Percentiles rank a stretch among this genome's conserved stretches.
Evolutionary conservation across 2,329 filamentous ascomycete species (phyloP).

Genomic region (Podosphaera leucotricha): DNA sequence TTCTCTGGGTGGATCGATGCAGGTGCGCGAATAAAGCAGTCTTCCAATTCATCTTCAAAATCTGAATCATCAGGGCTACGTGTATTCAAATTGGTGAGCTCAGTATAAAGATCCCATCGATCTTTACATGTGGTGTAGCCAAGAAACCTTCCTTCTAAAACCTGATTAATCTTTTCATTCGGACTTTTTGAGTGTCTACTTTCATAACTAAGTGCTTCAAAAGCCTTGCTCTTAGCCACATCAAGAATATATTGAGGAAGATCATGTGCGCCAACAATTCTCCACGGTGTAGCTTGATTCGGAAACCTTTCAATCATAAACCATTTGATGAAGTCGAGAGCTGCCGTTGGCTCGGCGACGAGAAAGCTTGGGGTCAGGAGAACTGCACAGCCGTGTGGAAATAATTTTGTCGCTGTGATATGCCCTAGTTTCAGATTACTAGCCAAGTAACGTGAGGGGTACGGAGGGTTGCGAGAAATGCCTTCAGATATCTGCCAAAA

Average conservation of each 20-base stretch:
- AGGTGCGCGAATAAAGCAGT: slow-evolving; percentile 23
- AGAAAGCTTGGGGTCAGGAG: slow-evolving; percentile 27
- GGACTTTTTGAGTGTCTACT: slow-evolving; percentile 6
- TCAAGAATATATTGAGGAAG: slow-evolving; percentile 12
- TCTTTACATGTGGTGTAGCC: slow-evolving; percentile 9
- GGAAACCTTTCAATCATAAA: slow-evolving; percentile 11
- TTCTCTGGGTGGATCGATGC: slow-evolving; percentile 29
- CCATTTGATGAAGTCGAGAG: slow-evolving; percentile 21
- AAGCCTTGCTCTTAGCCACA: slow-evolving; percentile 11
- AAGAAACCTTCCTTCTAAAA: slow-evolving; percentile 8
- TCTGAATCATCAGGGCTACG: slow-evolving; percentile 4
- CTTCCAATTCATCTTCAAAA: slow-evolving; percentile 4
- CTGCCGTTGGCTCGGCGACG: slow-evolving; percentile 21
- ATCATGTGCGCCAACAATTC: slow-evolving; percentile 8
- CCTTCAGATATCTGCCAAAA: slow-evolving; percentile 13
- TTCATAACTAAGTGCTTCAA: slow-evolving; percentile 10
- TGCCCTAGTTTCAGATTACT: slow-evolving; percentile 13
- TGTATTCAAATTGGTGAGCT: slow-evolving; percentile 5
- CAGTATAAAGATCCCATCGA: slow-evolving; percentile 8
- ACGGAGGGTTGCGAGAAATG: slow-evolving; percentile 10
- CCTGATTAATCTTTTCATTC: slow-evolving; percentile 7
- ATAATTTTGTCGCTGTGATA: slow-evolving; percentile 19
- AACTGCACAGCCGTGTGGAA: slow-evolving; percentile 23
- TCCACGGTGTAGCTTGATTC: slow-evolving; percentile 5
- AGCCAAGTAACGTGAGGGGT: slow-evolving; percentile 8